Conservation (phyloP, 1,284 basidiomycete species). For the Mycena sp. region DNA sequence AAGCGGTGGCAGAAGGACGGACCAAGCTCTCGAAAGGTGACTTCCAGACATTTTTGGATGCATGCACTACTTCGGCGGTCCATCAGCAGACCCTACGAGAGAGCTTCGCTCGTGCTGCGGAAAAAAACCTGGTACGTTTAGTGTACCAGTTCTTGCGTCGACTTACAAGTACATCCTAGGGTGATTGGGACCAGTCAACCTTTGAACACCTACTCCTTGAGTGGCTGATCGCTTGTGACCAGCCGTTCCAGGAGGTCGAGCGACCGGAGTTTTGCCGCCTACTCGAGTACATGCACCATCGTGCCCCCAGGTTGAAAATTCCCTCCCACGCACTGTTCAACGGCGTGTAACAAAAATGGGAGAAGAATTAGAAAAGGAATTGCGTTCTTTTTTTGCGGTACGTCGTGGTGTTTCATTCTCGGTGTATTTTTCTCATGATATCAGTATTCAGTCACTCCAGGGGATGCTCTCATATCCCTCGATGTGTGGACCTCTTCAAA, state of each 20-base stretch:
- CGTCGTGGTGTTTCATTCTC: background rate
- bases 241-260: conserved; percentile 31
- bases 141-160: background rate
- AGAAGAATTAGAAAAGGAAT: background rate
- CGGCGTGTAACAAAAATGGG: conserved; percentile 22
- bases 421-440: too few relatives aligned
- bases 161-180: background rate
- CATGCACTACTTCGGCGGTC: background rate
- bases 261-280: conserved; percentile 23
- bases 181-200: background rate
- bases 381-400: conserved; percentile 19
- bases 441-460: conserved; percentile 17
- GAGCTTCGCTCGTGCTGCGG: background rate
- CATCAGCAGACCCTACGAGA: background rate
- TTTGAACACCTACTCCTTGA: background rate
- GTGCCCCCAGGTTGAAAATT: background rate
- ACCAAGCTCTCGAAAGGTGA: background rate
- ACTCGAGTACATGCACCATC: conserved; percentile 17
- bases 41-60: background rate
- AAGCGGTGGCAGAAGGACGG: background rate
- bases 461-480: conserved; percentile 16
- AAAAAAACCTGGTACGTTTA: background rate
- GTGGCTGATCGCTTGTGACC: conserved; percentile 5
- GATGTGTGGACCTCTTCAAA: too few relatives aligned
- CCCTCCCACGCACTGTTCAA: conserved; percentile 3